These are phyloP conservation scores for Candida glucosophila DNA, from an alignment of 1,139 yeast genomes.

Conservation along the genomic window DNA sequence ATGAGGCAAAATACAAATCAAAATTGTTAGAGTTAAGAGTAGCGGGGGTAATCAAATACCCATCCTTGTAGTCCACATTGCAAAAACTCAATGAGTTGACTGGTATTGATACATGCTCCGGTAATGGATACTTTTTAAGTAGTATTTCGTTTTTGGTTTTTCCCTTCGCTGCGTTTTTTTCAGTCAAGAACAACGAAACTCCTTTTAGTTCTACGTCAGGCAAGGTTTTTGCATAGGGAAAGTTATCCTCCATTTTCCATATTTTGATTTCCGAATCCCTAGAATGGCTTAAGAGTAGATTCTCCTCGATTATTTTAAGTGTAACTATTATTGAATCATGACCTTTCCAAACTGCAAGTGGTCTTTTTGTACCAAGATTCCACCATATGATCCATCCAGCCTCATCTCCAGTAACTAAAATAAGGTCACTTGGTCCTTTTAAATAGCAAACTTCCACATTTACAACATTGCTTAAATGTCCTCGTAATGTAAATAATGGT, in stretches of 20 bases:
- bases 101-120: slow-evolving; percentile 30
- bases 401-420: slow-evolving; percentile 35
- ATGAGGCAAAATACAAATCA: slow-evolving; percentile 37
- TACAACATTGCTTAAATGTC: slow-evolving; percentile 12
- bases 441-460: slow-evolving; percentile 4
- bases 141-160: slow-evolving; percentile 3
- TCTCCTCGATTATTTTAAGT: slow-evolving; percentile 24
- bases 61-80: slow-evolving; percentile 30
- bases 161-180: slow-evolving; percentile 1
- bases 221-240: slow-evolving; percentile 3
- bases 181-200: slow-evolving; percentile 4
- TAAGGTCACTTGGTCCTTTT: slow-evolving; percentile 1
- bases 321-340: slow-evolving; percentile 41
- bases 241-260: slow-evolving; percentile 27
- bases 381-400: slow-evolving; percentile 44
- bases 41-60: slow-evolving; percentile 40
- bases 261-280: slow-evolving; percentile 43
- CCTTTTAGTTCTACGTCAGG: slow-evolving; percentile 3
- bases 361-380: slow-evolving; percentile 38
- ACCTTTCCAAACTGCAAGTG: slow-evolving; percentile 39
- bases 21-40: slow-evolving; percentile 44
- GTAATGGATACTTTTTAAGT: slow-evolving; percentile 10
- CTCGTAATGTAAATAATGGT: slow-evolving; percentile 13
- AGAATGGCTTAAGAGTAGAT: slow-evolving; percentile 42
- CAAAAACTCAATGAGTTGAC: slow-evolving; percentile 51